Evolutionary conservation across 495 filamentous ascomycete species (phyloP), one percentile per base, ranked within the genome.

Genomic region (Immersiella caudata): DNA sequence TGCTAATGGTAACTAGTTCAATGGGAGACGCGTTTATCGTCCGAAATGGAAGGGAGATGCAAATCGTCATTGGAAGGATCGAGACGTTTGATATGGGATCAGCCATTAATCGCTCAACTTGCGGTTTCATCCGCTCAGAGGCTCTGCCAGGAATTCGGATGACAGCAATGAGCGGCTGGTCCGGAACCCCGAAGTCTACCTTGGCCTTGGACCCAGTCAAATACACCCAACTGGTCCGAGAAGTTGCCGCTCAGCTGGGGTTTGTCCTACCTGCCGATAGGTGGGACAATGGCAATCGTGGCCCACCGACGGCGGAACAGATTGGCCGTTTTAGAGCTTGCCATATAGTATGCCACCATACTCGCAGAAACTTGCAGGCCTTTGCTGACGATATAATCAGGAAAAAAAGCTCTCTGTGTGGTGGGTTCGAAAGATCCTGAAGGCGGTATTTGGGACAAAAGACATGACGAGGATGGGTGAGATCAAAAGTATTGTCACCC

Each of bases 211-310:
- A 68, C 59, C 68, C 54, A 8, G 25, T 0, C 3, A 57, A 40
- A 20, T 74, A 68, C 20, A 20, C 56, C 1, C 20, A 25, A 0
- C 40, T 67, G 1, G 65, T 71, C 18, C 35, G 18, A 18, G 29
- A 50, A 0, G n/a, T 68, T 11, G 52, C 62, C 29, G 0, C 35
- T 0, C 4, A 68, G 0, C 11, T 69, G 11, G 16, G 16, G 1
- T 71, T 69, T 36, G 40, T 35, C 7, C 6, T 74, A 0, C 56
- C 40, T 0, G 3, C 0, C 0, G 50, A 59, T 1, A 20, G 0
- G 0, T 50, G 67, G 0, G 72, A 74, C 7, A 67, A 68, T 26
- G 59, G 66, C 11, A 67, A 61, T 26, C 26, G 18, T 21, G 33
- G 2, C 18, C 2, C 9, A 8, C 29, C n/a, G 12, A 24, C 62